These are phyloP conservation scores for Nicotiana sylvestris DNA, from an alignment of 257 asterid species.

Conservation along the genomic window DNA sequence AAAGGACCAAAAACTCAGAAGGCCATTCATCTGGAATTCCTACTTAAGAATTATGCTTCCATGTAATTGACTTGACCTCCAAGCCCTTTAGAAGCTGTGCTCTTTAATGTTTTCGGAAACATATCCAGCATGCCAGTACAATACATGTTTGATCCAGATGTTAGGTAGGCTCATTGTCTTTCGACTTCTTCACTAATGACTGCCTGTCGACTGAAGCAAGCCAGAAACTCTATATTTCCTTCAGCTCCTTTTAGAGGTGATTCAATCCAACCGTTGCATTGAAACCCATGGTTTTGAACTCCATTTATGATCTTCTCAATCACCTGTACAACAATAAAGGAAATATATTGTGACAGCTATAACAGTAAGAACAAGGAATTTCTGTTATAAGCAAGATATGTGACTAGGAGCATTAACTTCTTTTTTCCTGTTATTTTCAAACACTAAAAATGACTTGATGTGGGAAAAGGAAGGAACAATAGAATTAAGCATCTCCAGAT, in stretches of 20 bases:
- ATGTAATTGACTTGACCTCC: neutral
- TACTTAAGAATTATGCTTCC: neutral
- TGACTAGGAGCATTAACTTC: neutral
- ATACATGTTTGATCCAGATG: neutral
- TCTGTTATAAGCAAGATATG: neutral
- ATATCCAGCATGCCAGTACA: neutral
- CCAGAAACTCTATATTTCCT: slow-evolving; percentile 86
- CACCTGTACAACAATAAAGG: slow-evolving; percentile 40
- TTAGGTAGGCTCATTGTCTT: neutral
- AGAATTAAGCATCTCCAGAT: neutral
- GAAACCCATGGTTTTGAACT: slow-evolving; percentile 65
- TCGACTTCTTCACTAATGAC: neutral
- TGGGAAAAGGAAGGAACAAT: neutral
- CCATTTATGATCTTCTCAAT: slow-evolving; percentile 71
- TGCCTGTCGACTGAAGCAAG: slow-evolving; percentile 45
- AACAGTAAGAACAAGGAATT: neutral
- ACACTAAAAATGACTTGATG: neutral
- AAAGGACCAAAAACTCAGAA: neutral
- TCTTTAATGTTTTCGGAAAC: neutral
- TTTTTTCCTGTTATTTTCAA: neutral
- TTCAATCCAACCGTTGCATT: slow-evolving; percentile 87
- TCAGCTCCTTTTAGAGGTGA: slow-evolving; percentile 96
- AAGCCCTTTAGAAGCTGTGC: neutral
- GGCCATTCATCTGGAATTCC: neutral
- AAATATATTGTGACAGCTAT: neutral